phyloP scores from a whole-genome alignment of 345 rosid species.

The Citrus cavaleriei region DNA sequence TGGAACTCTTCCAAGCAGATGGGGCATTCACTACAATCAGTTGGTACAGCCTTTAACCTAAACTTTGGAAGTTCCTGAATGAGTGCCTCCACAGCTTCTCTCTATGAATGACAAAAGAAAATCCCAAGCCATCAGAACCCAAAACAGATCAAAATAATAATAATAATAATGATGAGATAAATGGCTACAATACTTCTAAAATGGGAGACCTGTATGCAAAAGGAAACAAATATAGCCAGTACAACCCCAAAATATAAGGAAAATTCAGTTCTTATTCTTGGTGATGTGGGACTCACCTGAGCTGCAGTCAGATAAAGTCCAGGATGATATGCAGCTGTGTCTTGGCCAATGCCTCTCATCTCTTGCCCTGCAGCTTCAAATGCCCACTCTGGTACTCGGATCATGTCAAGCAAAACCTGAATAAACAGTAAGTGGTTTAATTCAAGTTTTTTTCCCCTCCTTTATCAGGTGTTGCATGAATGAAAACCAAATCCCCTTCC shows the following conservation, averaged over 20 bases:
- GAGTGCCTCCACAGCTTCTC: conserved; percentile 96
- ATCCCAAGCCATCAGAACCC: conserved; percentile 1
- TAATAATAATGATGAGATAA: not conserved
- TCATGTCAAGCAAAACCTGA: conserved; percentile 92
- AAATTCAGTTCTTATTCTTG: not conserved
- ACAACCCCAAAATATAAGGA: not conserved
- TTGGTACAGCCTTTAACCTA: conserved; percentile 92
- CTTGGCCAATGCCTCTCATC: conserved; percentile 93
- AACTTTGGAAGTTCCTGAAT: conserved; percentile 97
- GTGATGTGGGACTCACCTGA: conserved; percentile 48
- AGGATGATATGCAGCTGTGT: conserved; percentile 89
- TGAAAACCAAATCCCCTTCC: too few relatives aligned
- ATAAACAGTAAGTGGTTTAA: conserved; percentile 11
- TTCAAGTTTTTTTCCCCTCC: not conserved
- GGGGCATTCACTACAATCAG: conserved; percentile 96
- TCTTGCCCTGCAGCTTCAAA: conserved; percentile 99
- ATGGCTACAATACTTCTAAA: not conserved
- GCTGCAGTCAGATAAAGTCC: conserved; percentile 92
- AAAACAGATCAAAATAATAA: not conserved
- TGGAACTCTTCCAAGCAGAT: conserved; percentile 96
- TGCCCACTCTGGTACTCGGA: conserved; percentile 98
- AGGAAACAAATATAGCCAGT: not conserved
- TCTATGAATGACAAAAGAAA: conserved; percentile 32
- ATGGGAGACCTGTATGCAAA: not conserved
- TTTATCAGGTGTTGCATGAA: too few relatives aligned